A percentile compares a stretch with the other conserved stretches of the same genome.
phyloP scores from a whole-genome alignment of 495 filamentous ascomycete species.

The Podospora pseudoanserina region DNA sequence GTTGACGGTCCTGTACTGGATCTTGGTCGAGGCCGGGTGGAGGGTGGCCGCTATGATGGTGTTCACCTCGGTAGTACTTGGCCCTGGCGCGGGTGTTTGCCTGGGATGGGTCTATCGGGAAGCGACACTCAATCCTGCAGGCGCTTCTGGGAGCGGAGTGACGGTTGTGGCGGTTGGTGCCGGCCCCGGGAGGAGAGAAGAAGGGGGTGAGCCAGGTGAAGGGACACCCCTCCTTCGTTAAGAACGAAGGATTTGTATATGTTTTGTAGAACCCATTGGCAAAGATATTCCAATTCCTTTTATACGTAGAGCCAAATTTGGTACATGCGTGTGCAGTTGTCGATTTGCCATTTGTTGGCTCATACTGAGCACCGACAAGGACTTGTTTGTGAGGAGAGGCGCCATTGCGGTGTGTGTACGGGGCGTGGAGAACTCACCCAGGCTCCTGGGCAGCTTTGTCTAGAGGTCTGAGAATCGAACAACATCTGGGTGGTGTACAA shows the following conservation, averaged over 20 bases:
- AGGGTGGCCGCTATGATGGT: conserved; percentile 29
- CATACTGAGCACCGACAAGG: too few species aligned
- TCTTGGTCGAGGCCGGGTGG: conserved; percentile 38
- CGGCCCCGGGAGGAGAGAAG: conserved; percentile 13
- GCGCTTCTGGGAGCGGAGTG: conserved; percentile 17
- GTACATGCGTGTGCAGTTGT: too few species aligned
- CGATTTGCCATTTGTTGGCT: too few species aligned
- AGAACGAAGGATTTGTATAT: neutral
- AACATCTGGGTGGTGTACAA: too few species aligned
- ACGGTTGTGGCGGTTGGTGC: conserved; percentile 32
- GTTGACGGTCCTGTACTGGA: conserved; percentile 41
- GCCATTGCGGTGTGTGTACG: too few species aligned
- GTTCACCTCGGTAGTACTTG: conserved; percentile 28
- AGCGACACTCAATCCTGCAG: conserved; percentile 26
- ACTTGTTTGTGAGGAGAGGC: too few species aligned
- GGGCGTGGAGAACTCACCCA: too few species aligned
- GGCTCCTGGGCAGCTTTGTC: too few species aligned
- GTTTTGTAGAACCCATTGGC: neutral
- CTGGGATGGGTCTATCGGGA: conserved; percentile 39
- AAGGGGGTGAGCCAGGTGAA: conserved; percentile 18
- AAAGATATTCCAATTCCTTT: too few species aligned
- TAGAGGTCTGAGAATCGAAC: too few species aligned
- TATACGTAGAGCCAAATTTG: too few species aligned
- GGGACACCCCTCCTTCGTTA: conserved; percentile 34
- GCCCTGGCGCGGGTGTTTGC: conserved; percentile 40